A percentile compares a stretch with the other conserved stretches of the same genome.
Evolutionary conservation across 208 protist genomes (phyloP).

Genomic region (Crithidia fasciculata): DNA sequence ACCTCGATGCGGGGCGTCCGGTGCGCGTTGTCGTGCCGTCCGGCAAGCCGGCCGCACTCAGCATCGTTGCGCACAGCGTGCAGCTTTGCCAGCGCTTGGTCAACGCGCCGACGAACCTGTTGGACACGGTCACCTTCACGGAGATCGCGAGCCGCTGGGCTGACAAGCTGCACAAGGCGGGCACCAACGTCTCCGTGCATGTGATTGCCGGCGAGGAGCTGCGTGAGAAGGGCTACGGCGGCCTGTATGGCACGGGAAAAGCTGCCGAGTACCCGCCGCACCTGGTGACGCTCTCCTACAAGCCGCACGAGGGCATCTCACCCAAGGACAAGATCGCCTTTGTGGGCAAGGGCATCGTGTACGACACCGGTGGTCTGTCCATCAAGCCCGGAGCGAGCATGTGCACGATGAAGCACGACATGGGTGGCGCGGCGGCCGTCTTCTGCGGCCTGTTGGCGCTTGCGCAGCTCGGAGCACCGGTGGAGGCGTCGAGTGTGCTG

Average conservation of each 20-base stretch:
- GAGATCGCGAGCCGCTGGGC: slow-evolving; percentile 65
- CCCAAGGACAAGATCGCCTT: slow-evolving; percentile 75
- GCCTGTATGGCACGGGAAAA: slow-evolving; percentile 84
- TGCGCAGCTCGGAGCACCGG: slow-evolving; percentile 45
- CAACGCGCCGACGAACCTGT: slow-evolving; percentile 82
- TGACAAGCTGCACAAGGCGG: slow-evolving; percentile 38
- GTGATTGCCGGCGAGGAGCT: slow-evolving; percentile 83
- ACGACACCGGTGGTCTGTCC: slow-evolving; percentile 91
- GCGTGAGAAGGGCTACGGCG: slow-evolving; percentile 81
- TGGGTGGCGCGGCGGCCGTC: slow-evolving; percentile 90
- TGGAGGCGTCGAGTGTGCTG: slow-evolving; percentile 62
- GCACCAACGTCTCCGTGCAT: slow-evolving; percentile 39
- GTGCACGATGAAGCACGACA: slow-evolving; percentile 93
- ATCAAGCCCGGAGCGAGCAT: slow-evolving; percentile 84
- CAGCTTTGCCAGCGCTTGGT: slow-evolving; percentile 87
- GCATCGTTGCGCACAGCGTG: slow-evolving; percentile 47
- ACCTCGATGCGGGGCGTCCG: slow-evolving; percentile 37
- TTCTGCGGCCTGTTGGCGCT: slow-evolving; percentile 81
- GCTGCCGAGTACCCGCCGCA: slow-evolving; percentile 84
- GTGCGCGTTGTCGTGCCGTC: slow-evolving; percentile 58
- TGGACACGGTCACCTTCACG: slow-evolving; percentile 86
- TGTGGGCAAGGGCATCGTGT: slow-evolving; percentile 94
- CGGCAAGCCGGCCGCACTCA: slow-evolving; percentile 18
- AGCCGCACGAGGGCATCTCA: slow-evolving; percentile 49
- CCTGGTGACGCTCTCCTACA: slow-evolving; percentile 83